Conservation (phyloP, 2,329 filamentous ascomycete species). For the Fusarium proliferatum region DNA sequence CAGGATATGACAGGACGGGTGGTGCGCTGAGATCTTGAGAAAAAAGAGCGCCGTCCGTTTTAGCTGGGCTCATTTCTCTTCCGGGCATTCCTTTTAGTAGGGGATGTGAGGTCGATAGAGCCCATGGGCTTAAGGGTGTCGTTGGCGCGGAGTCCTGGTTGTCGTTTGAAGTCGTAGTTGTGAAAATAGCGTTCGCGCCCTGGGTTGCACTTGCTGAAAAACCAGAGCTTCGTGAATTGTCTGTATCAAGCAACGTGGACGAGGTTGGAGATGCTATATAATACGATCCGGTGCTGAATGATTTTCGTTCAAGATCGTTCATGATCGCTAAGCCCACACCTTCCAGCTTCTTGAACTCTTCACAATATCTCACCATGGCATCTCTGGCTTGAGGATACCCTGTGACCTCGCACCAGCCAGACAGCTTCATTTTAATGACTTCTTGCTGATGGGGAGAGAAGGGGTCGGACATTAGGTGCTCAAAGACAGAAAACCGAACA, state of each 20-base stretch:
- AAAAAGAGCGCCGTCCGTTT: conserved; percentile 52
- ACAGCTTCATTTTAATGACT: conserved; percentile 47
- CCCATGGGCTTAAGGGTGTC: neutral
- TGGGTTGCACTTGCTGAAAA: conserved; percentile 3
- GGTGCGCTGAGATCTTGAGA: conserved; percentile 46
- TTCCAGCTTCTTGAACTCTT: conserved; percentile 51
- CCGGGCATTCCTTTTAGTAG: conserved; percentile 53
- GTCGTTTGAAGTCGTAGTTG: conserved; percentile 7
- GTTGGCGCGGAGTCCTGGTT: neutral
- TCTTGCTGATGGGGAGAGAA: conserved; percentile 35
- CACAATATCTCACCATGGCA: conserved; percentile 47
- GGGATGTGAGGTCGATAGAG: conserved; percentile 54
- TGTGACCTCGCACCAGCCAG: conserved; percentile 48
- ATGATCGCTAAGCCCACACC: conserved; percentile 44
- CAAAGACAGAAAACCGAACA: conserved; percentile 51
- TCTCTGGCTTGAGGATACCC: conserved; percentile 46
- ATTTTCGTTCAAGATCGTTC: conserved; percentile 26
- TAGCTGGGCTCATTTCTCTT: conserved; percentile 52
- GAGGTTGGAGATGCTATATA: conserved; percentile 12
- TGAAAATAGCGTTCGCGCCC: conserved; percentile 8
- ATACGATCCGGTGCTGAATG: neutral
- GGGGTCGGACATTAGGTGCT: conserved; percentile 47
- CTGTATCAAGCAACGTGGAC: conserved; percentile 15
- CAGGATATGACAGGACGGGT: conserved; percentile 49
- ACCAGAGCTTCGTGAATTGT: conserved; percentile 20